Base-by-base conservation (phyloP, 164 flowering plant genomes). In the Kalanchoe fedtschenkoi region DNA sequence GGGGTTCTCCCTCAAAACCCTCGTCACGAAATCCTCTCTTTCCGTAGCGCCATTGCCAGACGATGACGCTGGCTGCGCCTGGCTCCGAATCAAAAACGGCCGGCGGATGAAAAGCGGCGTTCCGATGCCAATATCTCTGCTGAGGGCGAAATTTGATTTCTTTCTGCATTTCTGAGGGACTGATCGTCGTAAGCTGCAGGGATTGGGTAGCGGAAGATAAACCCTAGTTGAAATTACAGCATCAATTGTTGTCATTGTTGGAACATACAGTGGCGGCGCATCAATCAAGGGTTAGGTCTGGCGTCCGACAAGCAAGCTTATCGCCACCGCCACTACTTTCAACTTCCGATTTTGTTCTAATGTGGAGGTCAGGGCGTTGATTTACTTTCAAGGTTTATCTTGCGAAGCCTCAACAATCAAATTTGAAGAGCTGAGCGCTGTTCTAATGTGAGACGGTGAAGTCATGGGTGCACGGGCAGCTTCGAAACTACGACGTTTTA, bases 1-100 rank as follows among this genome's bases (percentile, higher is more conserved):
- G 9, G 98, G 98, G 69, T 92, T 92, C 64, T 87, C 86, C 75
- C 75, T 79, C 83, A 89, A 79, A 73, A 92, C 90, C 81, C 86
- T 82, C 21, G 91, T 71, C 34, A 88, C 75, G 65, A 84, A 89
- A 83, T 89, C 96, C 29, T 85, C 95, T 16, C 54, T 62, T 30
- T 65, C 56, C 56, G 19, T 17, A 5, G 24, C 24, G 22, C 22
- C 22, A 43, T 21, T 43, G 22, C 22, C 51, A 0, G 51, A 6
- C 24, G 51, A n/a, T 8, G 24, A 43, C 51, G 24, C 16, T 26
- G 56, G 14, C 32, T 51, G 56, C 56, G 56, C 56, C 32, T 51
- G 56, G 17, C 32, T 51, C 56, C 24, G 14, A 51, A 51, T 51
- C 32, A 51, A 13, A 2, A 51, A 6, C 56, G 56, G 56, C 15